Evolutionary conservation across 2,329 filamentous ascomycete genomes (phyloP).

Genomic region (Talaromyces sp.): DNA sequence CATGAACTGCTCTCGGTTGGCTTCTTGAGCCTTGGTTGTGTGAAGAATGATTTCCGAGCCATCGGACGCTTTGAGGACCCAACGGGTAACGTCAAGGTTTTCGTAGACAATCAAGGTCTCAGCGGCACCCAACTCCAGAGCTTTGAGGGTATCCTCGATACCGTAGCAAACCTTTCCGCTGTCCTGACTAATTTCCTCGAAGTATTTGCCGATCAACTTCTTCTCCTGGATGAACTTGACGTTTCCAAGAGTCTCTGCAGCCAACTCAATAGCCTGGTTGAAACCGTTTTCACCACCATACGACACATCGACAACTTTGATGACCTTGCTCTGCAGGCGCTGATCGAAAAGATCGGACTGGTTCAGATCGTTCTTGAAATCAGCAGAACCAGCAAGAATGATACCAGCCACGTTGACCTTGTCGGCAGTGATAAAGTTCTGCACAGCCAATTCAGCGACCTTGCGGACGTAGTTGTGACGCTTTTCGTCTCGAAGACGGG

Average conservation of each 20-base stretch:
- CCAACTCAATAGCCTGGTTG: constrained; percentile 97
- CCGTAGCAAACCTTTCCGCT: constrained; percentile 97
- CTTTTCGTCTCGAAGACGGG: constrained; percentile 98
- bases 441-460: constrained; percentile 94
- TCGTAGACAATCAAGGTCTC: constrained; percentile 96
- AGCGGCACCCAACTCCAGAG: constrained; percentile 89
- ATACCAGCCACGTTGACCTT: constrained; percentile 97
- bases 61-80: constrained; percentile 76
- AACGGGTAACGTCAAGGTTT: constrained; percentile 92
- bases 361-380: constrained; percentile 99
- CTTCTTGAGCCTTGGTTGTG: constrained; percentile 82
- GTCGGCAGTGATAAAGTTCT: constrained; percentile 98
- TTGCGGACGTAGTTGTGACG: constrained; percentile 99
- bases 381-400: constrained; percentile 92
- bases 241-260: constrained; percentile 92
- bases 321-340: constrained; percentile 89
- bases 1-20: constrained; percentile 80
- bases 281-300: constrained; percentile 99
- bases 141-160: constrained; percentile 96
- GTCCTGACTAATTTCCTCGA: constrained; percentile 98
- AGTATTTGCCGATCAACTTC: constrained; percentile 98
- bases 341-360: constrained; percentile 95
- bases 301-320: constrained; percentile 98
- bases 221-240: constrained; percentile 99
- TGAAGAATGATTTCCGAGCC: constrained; percentile 75